phyloP scores from a whole-genome alignment of 768 basidiomycete species.

The Boletus insuetus region DNA sequence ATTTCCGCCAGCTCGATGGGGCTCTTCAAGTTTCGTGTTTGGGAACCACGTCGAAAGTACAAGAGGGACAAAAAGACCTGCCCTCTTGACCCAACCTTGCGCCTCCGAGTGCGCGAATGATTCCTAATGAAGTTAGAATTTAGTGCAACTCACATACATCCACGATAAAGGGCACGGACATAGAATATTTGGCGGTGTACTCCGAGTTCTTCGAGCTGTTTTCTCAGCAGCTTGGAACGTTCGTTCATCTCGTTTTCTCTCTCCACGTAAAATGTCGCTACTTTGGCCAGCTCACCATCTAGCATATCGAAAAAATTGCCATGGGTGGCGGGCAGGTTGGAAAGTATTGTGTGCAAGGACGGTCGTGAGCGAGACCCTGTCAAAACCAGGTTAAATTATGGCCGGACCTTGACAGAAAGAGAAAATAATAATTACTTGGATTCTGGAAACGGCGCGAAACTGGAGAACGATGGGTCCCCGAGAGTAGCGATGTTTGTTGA shows the following conservation, averaged over 20 bases:
- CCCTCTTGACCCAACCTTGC: constrained; percentile 14
- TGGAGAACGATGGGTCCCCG: background rate
- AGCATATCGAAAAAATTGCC: constrained; percentile 72
- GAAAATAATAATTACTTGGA: constrained; percentile 9
- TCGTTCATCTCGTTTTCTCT: constrained; percentile 62
- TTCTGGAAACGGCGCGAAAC: constrained; percentile 1
- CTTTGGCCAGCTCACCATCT: constrained; percentile 78
- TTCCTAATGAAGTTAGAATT: constrained; percentile 12
- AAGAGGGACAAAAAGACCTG: constrained; percentile 1
- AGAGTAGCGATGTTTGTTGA: background rate
- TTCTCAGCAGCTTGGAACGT: constrained; percentile 47
- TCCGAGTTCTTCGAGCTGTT: constrained; percentile 72
- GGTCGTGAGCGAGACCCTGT: constrained; percentile 24
- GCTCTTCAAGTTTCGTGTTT: background rate
- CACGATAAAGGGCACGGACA: constrained; percentile 38
- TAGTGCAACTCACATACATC: background rate
- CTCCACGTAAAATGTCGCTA: constrained; percentile 77
- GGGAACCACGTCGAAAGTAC: constrained; percentile 2
- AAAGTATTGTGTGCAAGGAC: constrained; percentile 48
- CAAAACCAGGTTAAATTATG: background rate
- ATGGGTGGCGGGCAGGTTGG: constrained; percentile 58
- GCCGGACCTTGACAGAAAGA: background rate
- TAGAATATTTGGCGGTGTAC: constrained; percentile 62
- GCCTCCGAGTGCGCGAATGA: constrained; percentile 2
- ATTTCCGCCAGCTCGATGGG: background rate